Base-by-base conservation (phyloP, 202 grass and related monocot genomes). In the Setaria viridis region DNA sequence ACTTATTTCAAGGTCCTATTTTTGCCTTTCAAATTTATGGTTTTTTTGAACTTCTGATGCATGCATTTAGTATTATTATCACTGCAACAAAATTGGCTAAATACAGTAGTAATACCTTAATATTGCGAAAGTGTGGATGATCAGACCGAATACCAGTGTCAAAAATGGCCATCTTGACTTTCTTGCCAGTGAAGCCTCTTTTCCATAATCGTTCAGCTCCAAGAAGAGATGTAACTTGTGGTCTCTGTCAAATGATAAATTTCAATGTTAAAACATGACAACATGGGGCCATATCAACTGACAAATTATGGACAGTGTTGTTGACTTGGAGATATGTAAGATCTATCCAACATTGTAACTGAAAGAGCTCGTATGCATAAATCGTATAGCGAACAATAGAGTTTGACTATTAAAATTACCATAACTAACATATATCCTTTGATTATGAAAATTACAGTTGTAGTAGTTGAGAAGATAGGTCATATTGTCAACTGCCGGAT, bases 161-260 rank as follows among this genome's bases (percentile, higher is more conserved):
- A 89, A 99, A 99, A 90, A 99, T 99, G 68, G 96, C 96, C 93
- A 99, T 99, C 87, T 94, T 99, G 59, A 99, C 96, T 88, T 94
- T 96, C 48, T 50, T 82, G 83, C 93, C 93, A 69, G 91, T 99
- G 76, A 91, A 96, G 8, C 93, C 96, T 90, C 88, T 94, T 59
- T 41, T 82, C 96, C 93, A 99, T 50, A 99, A 83, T 79, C 88
- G 81, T 76, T 92, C 93, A 82, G 93, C 96, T 80, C 91, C 96
- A 58, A 96, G 93, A 91, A 99, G 90, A 84, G 93, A 93, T 68
- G 96, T 96, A 42, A 99, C 96, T 79, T 94, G 93, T 84, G 93
- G 91, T 87, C 69, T 94, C 96, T 99, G 96, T 71, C 47, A 55
- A 75, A 89, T 20, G 78, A 63, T 39, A 60, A 11, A 12, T 77